Percentiles rank a stretch among this genome's conserved stretches.
Conservation (phyloP, 1,139 yeast genomes). For the Geotrichum citri-aurantii region DNA sequence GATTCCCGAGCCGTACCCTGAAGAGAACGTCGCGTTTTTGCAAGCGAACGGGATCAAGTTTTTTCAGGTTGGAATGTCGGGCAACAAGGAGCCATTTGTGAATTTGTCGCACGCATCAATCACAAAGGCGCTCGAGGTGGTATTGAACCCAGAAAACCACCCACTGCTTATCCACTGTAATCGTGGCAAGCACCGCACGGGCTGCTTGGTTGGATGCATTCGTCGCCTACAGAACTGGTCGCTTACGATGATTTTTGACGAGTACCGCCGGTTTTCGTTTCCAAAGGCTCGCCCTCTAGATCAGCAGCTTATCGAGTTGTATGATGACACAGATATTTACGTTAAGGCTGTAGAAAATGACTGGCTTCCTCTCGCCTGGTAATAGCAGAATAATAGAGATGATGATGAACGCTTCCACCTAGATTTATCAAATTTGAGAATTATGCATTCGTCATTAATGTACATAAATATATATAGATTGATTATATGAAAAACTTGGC, state of each 20-base stretch:
- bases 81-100: constrained; percentile 93
- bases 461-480: not conserved
- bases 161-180: constrained; percentile 92
- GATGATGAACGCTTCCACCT: not conserved
- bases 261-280: constrained; percentile 85
- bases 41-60: constrained; percentile 55
- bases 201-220: constrained; percentile 89
- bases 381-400: not conserved
- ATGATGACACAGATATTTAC: constrained; percentile 58
- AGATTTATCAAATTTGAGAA: not conserved
- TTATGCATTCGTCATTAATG: not conserved
- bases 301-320: constrained; percentile 89
- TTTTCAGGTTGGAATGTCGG: constrained; percentile 89
- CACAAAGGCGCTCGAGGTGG: constrained; percentile 74
- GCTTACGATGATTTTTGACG: constrained; percentile 86
- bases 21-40: constrained; percentile 61
- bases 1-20: constrained; percentile 89
- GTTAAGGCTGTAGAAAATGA: constrained; percentile 46
- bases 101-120: constrained; percentile 69
- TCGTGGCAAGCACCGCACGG: constrained; percentile 94
- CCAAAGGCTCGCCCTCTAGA: constrained; percentile 95
- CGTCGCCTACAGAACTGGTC: constrained; percentile 90
- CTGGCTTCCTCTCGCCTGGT: constrained; percentile 71
- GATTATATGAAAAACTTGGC: not conserved
- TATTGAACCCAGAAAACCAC: constrained; percentile 77